A percentile compares a stretch with the other conserved stretches of the same genome.
Conservation (phyloP, 495 filamentous ascomycete species). For the Penicillium waksmanii region DNA sequence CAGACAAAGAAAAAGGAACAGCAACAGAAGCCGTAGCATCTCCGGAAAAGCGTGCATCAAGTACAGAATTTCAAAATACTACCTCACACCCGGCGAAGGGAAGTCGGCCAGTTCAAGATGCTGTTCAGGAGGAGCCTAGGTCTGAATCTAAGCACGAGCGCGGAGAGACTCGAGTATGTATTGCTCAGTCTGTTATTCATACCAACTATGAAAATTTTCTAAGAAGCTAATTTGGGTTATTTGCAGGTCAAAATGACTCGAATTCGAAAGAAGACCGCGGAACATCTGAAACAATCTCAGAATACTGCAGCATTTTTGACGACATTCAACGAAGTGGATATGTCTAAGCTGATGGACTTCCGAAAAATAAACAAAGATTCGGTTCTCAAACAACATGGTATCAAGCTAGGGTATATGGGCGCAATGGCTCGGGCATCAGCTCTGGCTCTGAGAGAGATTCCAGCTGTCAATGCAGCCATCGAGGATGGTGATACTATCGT, state of each 20-base stretch:
- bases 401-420: constrained; percentile 93
- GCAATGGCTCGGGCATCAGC: constrained; percentile 75
- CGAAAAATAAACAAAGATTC: constrained; percentile 87
- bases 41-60: not conserved
- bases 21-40: not conserved
- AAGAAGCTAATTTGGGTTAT: constrained; percentile 6
- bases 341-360: constrained; percentile 87
- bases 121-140: not conserved
- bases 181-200: not conserved
- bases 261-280: constrained; percentile 88
- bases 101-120: not conserved
- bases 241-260: constrained; percentile 91
- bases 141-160: not conserved
- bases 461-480: constrained; percentile 86
- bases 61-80: not conserved
- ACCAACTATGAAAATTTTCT: not conserved
- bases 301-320: constrained; percentile 90
- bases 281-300: constrained; percentile 90
- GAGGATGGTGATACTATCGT: constrained; percentile 91
- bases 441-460: constrained; percentile 59
- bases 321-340: constrained; percentile 94
- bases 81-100: not conserved
- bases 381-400: constrained; percentile 80
- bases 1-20: not conserved
- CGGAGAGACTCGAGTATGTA: not conserved